phyloP scores from a whole-genome alignment of 2,329 filamentous ascomycete genomes.

The Lanzia echinophila region DNA sequence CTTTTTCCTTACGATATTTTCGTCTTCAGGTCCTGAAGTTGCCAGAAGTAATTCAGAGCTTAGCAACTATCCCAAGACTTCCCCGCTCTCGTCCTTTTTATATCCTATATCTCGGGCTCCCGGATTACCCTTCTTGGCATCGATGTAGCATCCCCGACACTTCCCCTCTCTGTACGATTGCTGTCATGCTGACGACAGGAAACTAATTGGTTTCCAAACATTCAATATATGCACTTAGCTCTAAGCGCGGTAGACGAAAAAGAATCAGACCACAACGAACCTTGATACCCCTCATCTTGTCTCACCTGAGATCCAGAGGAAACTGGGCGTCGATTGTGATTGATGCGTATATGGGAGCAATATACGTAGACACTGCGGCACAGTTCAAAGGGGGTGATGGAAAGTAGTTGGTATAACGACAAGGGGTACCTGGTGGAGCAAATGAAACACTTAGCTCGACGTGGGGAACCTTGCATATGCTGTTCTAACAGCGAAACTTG shows the following conservation, averaged over 20 bases:
- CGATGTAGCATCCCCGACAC: neutral
- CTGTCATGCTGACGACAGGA: neutral
- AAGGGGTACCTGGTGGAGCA: neutral
- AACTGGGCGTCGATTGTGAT: neutral
- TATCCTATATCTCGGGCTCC: neutral
- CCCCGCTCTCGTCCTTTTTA: neutral
- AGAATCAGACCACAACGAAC: neutral
- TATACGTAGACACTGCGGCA: neutral
- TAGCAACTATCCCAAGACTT: neutral
- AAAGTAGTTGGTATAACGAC: no score
- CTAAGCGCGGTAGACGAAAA: neutral
- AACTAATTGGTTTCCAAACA: neutral
- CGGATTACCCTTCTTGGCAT: neutral
- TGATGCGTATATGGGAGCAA: neutral
- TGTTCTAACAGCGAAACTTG: neutral
- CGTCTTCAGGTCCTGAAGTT: neutral
- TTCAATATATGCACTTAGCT: neutral
- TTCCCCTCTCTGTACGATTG: neutral
- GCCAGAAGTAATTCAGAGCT: neutral
- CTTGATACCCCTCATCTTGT: slow-evolving; percentile 7
- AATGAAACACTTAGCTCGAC: neutral
- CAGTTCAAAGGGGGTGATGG: neutral
- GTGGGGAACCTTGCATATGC: neutral
- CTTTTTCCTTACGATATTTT: neutral
- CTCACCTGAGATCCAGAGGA: neutral